Percentiles rank a stretch among this genome's conserved stretches.
Conservation (phyloP, 1,284 basidiomycete species). For the Apiotrichum montevideense region DNA sequence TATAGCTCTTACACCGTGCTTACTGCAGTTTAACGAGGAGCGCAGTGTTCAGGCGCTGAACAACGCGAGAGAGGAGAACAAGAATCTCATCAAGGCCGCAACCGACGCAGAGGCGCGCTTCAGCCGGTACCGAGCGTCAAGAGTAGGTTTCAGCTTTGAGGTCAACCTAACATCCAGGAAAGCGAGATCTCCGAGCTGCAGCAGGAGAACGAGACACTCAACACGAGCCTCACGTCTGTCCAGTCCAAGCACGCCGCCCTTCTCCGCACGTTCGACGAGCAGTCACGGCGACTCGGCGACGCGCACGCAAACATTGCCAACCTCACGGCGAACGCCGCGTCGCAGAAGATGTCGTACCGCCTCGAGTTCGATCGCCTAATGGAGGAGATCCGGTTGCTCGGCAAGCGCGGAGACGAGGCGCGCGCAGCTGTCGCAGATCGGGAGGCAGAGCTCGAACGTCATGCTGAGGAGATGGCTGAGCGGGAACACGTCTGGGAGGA, state of each 20-base stretch:
- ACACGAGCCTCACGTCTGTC: conserved; percentile 26
- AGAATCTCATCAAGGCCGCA: conserved; percentile 30
- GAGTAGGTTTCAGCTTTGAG: background rate
- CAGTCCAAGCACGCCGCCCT: conserved; percentile 31
- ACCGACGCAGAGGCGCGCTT: conserved; percentile 40
- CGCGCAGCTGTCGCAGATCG: conserved; percentile 36
- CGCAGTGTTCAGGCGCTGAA: conserved; percentile 31
- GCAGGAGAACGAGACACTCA: conserved; percentile 30
- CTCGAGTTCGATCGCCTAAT: conserved; percentile 34
- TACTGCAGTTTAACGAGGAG: conserved; percentile 42
- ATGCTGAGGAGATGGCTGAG: conserved; percentile 40
- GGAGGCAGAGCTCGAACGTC: conserved; percentile 41
- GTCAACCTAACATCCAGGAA: conserved; percentile 22
- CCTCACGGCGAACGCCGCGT: conserved; percentile 37
- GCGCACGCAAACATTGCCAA: conserved; percentile 40
- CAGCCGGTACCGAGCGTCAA: conserved; percentile 31
- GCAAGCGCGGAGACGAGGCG: conserved; percentile 40
- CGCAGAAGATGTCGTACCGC: conserved; percentile 36
- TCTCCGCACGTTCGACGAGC: conserved; percentile 38
- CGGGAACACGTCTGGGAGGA: conserved; percentile 45
- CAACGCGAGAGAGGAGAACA: conserved; percentile 34
- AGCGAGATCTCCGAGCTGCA: conserved; percentile 32
- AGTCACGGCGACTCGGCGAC: conserved; percentile 35
- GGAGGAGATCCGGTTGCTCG: conserved; percentile 36
- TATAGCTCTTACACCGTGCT: conserved; percentile 2